phyloP scores from a whole-genome alignment of 257 asterid genomes.

The Nicotiana knightiana region DNA sequence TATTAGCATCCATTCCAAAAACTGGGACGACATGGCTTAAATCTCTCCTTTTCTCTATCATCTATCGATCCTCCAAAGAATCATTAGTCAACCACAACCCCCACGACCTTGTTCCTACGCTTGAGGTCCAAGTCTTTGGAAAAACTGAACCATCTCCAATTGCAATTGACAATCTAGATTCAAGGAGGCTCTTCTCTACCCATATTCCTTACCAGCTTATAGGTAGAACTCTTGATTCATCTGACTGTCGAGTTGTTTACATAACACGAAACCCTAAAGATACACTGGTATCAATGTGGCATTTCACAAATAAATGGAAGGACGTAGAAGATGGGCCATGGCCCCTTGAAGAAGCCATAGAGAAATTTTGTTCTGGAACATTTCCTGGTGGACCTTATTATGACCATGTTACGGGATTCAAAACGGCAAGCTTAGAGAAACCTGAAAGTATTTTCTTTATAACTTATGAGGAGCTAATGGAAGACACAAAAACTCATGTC shows the following conservation, averaged over 20 bases:
- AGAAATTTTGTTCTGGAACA: constrained; percentile 1
- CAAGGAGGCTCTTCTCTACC: background rate
- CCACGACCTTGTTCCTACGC: constrained; percentile 4
- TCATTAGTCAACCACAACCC: constrained; percentile 1
- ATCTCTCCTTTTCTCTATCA: constrained; percentile 2
- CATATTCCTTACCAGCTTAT: constrained; percentile 8
- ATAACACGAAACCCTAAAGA: too few relatives aligned
- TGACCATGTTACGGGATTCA: constrained; percentile 11
- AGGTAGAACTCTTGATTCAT: background rate
- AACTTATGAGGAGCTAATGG: constrained; percentile 11
- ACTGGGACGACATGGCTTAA: constrained; percentile 18
- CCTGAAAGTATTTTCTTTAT: background rate
- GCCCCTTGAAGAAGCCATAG: background rate
- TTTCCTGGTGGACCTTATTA: constrained; percentile 11
- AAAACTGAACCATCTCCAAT: background rate
- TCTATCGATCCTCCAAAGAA: background rate
- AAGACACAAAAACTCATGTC: background rate
- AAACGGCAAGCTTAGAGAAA: background rate
- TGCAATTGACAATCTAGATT: background rate
- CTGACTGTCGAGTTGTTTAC: constrained; percentile 3
- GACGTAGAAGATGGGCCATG: background rate
- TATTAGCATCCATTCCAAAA: constrained; percentile 4
- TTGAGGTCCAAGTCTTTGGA: constrained; percentile 1
- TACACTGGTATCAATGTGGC: too few relatives aligned
- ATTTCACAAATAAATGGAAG: background rate